These are phyloP conservation scores for Solanum clarkiae DNA, from an alignment of 257 asterid species.

Conservation along the genomic window DNA sequence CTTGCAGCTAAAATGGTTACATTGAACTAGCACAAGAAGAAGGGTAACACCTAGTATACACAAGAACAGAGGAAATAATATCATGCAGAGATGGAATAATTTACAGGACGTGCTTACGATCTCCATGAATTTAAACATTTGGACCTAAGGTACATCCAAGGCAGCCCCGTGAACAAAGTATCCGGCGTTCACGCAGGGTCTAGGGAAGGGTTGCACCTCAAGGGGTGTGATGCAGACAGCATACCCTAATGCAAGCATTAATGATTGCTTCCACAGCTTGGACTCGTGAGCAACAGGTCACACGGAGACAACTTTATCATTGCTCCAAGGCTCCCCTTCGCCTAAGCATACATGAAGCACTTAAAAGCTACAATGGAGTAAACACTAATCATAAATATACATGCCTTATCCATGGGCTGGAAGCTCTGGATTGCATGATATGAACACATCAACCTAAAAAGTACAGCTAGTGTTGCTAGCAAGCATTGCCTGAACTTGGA, in stretches of 20 bases:
- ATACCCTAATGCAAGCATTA: neutral
- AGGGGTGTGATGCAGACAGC: neutral
- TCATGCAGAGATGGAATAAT: neutral
- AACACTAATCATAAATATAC: neutral
- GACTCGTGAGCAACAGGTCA: neutral
- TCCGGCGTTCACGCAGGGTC: neutral
- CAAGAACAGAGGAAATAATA: neutral
- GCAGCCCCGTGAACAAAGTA: neutral
- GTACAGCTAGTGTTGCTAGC: constrained; percentile 67
- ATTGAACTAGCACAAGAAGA: neutral
- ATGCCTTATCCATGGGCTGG: constrained; percentile 65
- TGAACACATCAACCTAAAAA: constrained; percentile 87
- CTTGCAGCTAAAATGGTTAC: neutral
- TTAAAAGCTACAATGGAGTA: neutral
- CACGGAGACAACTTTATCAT: neutral
- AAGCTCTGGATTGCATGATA: constrained; percentile 77
- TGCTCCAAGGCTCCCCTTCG: neutral
- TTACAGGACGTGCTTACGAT: neutral
- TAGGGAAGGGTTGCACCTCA: neutral
- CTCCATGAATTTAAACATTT: neutral
- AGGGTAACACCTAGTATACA: neutral
- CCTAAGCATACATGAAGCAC: neutral
- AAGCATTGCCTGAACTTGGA: constrained; percentile 90
- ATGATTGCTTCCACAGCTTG: neutral
- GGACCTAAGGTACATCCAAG: neutral